These are phyloP conservation scores for Hyaloraphidium curvatum DNA, from an alignment of 192 early-diverging fungal genomes.

Conservation along the genomic window DNA sequence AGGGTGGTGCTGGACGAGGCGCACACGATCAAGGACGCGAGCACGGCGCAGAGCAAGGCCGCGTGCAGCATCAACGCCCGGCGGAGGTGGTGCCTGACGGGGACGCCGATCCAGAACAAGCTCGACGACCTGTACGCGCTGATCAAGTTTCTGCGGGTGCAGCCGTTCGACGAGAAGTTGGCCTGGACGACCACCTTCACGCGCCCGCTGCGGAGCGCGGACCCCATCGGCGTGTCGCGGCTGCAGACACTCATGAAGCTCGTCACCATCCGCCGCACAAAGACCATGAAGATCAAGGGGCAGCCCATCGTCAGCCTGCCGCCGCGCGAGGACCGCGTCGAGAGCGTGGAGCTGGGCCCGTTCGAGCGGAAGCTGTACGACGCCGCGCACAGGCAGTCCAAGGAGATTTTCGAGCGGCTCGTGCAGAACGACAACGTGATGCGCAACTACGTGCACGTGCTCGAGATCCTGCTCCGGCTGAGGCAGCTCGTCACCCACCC, in stretches of 20 bases:
- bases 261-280: conserved; percentile 70
- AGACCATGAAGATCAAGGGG: conserved; percentile 47
- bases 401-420: conserved; percentile 37
- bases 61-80: conserved; percentile 41
- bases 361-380: conserved; percentile 51
- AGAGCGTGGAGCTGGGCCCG: conserved; percentile 38
- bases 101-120: conserved; percentile 76
- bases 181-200: conserved; percentile 63
- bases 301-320: conserved; percentile 63
- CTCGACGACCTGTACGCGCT: conserved; percentile 74
- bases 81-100: conserved; percentile 76
- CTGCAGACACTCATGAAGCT: conserved; percentile 53
- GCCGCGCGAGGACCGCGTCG: conserved; percentile 30
- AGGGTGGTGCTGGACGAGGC: conserved; percentile 88
- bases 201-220: conserved; percentile 38
- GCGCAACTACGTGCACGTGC: conserved; percentile 47
- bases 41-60: conserved; percentile 52
- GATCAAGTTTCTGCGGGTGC: conserved; percentile 56
- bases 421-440: conserved; percentile 22
- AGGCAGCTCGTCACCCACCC: conserved; percentile 26
- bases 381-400: conserved; percentile 41
- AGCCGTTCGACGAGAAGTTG: conserved; percentile 32
- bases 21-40: conserved; percentile 70
- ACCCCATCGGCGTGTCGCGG: conserved; percentile 14
- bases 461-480: conserved; percentile 32